Evolutionary conservation across 768 basidiomycete species (phyloP), one percentile per base, ranked within the genome.

Genomic region (Candolleomyces aberdarensis): DNA sequence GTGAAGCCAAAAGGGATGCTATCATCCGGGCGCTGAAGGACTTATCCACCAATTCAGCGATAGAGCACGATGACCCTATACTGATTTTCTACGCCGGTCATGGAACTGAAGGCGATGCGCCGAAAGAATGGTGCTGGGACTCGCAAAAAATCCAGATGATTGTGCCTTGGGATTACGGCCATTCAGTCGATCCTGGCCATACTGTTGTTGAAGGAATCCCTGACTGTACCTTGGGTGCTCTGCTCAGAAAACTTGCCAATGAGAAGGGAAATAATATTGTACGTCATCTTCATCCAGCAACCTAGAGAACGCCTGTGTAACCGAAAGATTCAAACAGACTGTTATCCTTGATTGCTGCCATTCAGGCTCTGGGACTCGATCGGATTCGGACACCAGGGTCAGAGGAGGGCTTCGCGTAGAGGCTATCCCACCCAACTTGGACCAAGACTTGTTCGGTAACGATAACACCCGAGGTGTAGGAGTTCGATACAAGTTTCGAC

Each of bases 321-420:
- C 22, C 26, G 3, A 52, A 1, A 14, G 1, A 9, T 36, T 17
- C 17, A 2, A 40, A 5, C 26, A 65, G 64, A 59, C 57, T 17
- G 57, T 63, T 9, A 57, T 65, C 29, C 40, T 65, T 14, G 64
- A 65, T 43, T 65, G 51, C n/a, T 63, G 64, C 49, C 47, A 61
- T 56, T 61, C 60, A 3, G 54, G 56, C 0, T 58, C 62, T 17
- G 59, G 51, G 8, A 58, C 64, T 13, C 62, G 59, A 22, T 29
- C 22, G 10, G 32, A 44, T 8, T 15, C 17, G 14, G 55, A 22
- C 55, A 20, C 19, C 7, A 46, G 44, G 55, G 39, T 31, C 29
- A 62, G 49, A 20, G 13, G 32, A 8, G 13, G 19, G 39, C 29
- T 15, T 52, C 50, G 9, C 56, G 56, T 40, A n/a, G 56, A 15